Evolutionary conservation across 2,329 filamentous ascomycete genomes (phyloP).

Genomic region (Aspergillus sp.): DNA sequence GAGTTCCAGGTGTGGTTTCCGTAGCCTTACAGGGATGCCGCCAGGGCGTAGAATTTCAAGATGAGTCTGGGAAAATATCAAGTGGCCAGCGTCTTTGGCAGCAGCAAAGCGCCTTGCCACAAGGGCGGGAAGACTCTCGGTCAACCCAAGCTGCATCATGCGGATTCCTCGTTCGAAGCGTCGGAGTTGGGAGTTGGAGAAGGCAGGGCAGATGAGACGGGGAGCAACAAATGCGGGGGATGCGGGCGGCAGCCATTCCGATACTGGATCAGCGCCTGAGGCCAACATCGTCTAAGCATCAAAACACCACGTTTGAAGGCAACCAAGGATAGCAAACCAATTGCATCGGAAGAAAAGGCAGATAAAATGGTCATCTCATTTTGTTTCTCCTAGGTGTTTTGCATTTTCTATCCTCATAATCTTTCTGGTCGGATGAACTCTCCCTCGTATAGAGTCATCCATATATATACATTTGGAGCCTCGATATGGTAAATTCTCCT

Average conservation of each 20-base stretch:
- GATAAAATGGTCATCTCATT: too few relatives aligned
- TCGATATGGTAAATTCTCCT: too few relatives aligned
- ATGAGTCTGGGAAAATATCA: conserved; percentile 43
- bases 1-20: background rate
- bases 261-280: too few relatives aligned
- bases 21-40: conserved; percentile 34
- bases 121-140: conserved; percentile 36
- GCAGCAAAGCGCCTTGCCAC: conserved; percentile 36
- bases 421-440: too few relatives aligned
- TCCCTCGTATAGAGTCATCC: too few relatives aligned
- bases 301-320: too few relatives aligned
- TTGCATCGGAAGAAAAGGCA: too few relatives aligned
- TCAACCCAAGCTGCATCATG: conserved; percentile 37
- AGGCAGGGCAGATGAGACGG: background rate
- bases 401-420: too few relatives aligned
- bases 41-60: conserved; percentile 35
- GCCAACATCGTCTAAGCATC: too few relatives aligned
- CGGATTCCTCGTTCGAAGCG: background rate
- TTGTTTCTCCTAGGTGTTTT: too few relatives aligned
- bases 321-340: too few relatives aligned
- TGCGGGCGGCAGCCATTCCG: background rate
- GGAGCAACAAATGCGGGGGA: background rate
- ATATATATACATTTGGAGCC: too few relatives aligned
- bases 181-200: conserved; percentile 4
- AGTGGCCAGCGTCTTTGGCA: conserved; percentile 37